Evolutionary conservation across 495 filamentous ascomycete genomes (phyloP).

Genomic region (Tuber microsphaerosporum): DNA sequence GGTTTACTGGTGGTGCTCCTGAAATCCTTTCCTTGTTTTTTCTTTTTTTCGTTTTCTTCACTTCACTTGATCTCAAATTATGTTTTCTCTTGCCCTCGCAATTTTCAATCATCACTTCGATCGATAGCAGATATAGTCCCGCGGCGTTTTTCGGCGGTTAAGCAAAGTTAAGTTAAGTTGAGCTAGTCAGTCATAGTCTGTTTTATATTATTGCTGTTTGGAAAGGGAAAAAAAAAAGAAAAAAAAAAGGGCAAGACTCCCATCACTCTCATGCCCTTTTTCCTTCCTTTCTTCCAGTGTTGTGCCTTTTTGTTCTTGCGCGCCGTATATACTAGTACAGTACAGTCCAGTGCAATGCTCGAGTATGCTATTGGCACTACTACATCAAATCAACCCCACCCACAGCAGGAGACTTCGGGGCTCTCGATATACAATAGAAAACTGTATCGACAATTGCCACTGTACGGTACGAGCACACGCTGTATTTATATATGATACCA

Average conservation of each 20-base stretch:
- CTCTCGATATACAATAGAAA: not conserved
- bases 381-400: not conserved
- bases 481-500: not conserved
- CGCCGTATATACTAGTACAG: not conserved
- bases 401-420: not conserved
- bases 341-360: not conserved
- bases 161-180: not conserved
- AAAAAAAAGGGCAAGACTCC: not conserved
- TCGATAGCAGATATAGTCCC: not conserved
- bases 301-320: not conserved
- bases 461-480: not conserved
- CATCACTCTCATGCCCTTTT: not conserved
- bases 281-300: not conserved
- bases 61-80: not conserved
- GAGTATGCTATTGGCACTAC: not conserved
- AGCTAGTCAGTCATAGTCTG: not conserved
- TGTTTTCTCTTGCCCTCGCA: not conserved
- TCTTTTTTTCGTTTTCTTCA: conserved; percentile 3
- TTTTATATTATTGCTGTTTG: not conserved
- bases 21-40: conserved; percentile 3
- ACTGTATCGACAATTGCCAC: not conserved
- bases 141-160: not conserved
- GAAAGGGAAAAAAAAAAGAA: not conserved
- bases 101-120: not conserved
- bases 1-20: conserved; percentile 3